Evolutionary conservation across 176 grass and related monocot genomes (phyloP), one percentile per base, ranked within the genome.

Genomic region (Juncus effusus): DNA sequence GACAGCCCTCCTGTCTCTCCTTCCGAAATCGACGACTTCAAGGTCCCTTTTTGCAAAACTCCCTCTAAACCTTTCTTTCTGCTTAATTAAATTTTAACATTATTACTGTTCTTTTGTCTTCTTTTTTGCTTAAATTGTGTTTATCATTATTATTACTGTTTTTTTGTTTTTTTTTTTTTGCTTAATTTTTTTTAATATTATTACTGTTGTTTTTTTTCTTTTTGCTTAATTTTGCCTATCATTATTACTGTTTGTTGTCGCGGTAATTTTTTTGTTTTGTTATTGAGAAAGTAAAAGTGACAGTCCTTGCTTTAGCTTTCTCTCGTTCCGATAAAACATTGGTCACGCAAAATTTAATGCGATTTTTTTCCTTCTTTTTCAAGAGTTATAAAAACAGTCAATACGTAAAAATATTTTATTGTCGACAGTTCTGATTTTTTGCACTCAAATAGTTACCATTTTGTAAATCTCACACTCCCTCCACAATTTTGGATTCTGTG

Each of bases 1-100:
- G 94, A 99, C 75, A 99, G 94, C 68, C 94, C 94, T 55, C 94
- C 94, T 7, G 78, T 93, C 54, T 99, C 89, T 38, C 94, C 94
- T 55, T 83, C 81, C 36, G 85, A 99, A 9, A 73, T 99, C 67
- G 83, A 90, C 58, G 89, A 99, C 40, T 61, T 73, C 69, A 93
- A 92, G 94, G 94, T 99, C 12, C 42, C 13, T 60, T 47, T 47
- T 47, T 47, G 44, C 44, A 47, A 47, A 10, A 7, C 14, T 49
- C 9, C 57, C 73, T 56, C 10, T 45, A 39, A 57, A 52, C 12
- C 55, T 40, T 13, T 28, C 36, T 51, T 5, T 66, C 47, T n/a
- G 2, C 1, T 54, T 68, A 36, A 60, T 10, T 3, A 28, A 28
- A 28, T 19, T 56, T 49, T 19, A 10, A 40, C 19, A 59, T 54